phyloP scores from a whole-genome alignment of 495 filamentous ascomycete species.

The Penicillium angulare region DNA sequence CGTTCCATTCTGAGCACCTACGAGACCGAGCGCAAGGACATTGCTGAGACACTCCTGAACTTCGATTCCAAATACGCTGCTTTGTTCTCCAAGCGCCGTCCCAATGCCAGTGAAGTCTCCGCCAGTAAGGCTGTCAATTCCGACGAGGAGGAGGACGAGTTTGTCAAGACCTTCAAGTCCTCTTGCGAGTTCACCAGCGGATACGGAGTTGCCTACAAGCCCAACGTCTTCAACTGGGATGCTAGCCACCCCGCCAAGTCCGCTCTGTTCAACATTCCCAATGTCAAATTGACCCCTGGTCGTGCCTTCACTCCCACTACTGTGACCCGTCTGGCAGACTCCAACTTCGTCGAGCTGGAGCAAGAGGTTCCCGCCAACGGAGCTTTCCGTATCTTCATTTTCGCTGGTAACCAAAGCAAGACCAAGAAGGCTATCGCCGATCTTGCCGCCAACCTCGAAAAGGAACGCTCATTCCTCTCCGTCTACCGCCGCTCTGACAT shows the following conservation, averaged over 20 bases:
- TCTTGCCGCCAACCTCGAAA: constrained; percentile 61
- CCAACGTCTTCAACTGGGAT: constrained; percentile 69
- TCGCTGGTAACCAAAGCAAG: constrained; percentile 64
- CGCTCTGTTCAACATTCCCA: constrained; percentile 59
- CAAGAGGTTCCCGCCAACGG: constrained; percentile 87
- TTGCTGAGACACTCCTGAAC: constrained; percentile 67
- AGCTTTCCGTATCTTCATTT: constrained; percentile 81
- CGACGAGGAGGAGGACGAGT: constrained; percentile 53
- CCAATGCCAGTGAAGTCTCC: constrained; percentile 54
- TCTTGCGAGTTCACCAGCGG: constrained; percentile 65
- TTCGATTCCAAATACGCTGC: constrained; percentile 69
- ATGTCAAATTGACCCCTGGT: constrained; percentile 62
- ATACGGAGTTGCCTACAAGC: constrained; percentile 61
- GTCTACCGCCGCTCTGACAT: constrained; percentile 61
- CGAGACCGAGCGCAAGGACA: constrained; percentile 65
- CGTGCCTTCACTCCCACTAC: constrained; percentile 70
- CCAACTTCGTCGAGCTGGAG: constrained; percentile 83
- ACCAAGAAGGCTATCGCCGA: constrained; percentile 64
- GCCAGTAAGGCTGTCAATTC: constrained; percentile 36
- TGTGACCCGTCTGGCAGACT: constrained; percentile 80
- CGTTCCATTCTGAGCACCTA: constrained; percentile 67
- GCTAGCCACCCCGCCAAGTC: constrained; percentile 70
- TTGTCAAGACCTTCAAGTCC: constrained; percentile 64
- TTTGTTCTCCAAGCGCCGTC: constrained; percentile 61
- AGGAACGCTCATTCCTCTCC: constrained; percentile 67